These are phyloP conservation scores for Achaetomiella virescens DNA, from an alignment of 495 filamentous ascomycete species.

Conservation along the genomic window DNA sequence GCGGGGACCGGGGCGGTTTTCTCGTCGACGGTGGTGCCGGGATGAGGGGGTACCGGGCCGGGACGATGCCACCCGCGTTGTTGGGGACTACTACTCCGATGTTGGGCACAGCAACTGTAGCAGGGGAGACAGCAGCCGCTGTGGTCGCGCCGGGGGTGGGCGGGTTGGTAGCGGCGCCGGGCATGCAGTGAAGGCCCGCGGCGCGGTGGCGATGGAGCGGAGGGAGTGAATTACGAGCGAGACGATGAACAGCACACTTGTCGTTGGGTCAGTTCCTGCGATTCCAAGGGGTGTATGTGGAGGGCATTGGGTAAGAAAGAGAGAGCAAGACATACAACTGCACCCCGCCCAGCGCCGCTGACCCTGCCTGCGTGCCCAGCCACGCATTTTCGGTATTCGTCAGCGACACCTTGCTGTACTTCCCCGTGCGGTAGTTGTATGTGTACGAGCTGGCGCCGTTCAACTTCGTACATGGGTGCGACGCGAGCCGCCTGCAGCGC, in stretches of 20 bases:
- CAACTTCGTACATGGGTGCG: constrained; percentile 19
- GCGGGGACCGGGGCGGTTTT: background rate
- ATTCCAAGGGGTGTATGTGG: background rate
- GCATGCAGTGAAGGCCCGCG: constrained; percentile 35
- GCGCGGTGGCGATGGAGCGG: constrained; percentile 40
- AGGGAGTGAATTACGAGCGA: constrained; percentile 37
- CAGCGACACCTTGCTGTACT: constrained; percentile 18
- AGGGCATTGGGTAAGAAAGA: background rate
- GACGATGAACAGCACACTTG: constrained; percentile 36
- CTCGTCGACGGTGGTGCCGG: too few relatives aligned
- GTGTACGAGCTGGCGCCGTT: constrained; percentile 14
- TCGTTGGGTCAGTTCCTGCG: background rate
- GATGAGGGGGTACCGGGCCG: too few relatives aligned
- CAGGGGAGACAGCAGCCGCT: too few relatives aligned
- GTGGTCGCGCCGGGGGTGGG: background rate
- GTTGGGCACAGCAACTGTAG: too few relatives aligned
- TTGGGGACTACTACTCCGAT: too few relatives aligned
- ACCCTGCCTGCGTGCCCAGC: constrained; percentile 9
- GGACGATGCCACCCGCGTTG: too few relatives aligned
- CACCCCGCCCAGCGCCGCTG: constrained; percentile 31
- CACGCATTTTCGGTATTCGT: constrained; percentile 15
- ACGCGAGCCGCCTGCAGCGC: constrained; percentile 35
- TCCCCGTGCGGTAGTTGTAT: background rate
- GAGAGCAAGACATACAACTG: constrained; percentile 42
- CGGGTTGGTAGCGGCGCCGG: constrained; percentile 14